A percentile compares a stretch with the other conserved stretches of the same genome.
Evolutionary conservation across 306 rosid species (phyloP).

Genomic region (Alnus rubra): DNA sequence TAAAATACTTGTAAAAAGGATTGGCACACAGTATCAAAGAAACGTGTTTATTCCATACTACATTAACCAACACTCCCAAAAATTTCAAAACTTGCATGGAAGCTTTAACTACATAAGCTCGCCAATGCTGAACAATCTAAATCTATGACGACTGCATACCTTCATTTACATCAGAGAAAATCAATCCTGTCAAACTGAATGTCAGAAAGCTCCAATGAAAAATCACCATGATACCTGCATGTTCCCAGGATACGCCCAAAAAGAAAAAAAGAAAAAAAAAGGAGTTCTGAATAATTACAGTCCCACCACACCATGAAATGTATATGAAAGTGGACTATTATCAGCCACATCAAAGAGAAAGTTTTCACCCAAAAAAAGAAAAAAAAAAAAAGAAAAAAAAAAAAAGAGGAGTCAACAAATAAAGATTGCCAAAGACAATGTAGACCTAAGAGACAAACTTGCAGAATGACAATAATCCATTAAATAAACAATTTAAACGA

Average conservation of each 20-base stretch:
- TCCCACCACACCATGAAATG: slow-evolving; percentile 72
- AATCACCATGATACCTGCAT: slow-evolving; percentile 81
- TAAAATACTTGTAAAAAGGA: slow-evolving; percentile 39
- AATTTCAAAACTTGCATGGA: slow-evolving; percentile 38
- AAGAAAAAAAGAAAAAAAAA: neutral
- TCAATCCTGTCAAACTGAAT: slow-evolving; percentile 68
- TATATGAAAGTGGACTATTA: slow-evolving; percentile 48
- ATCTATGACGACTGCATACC: slow-evolving; percentile 69
- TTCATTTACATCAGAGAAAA: slow-evolving; percentile 67
- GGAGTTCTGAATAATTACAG: slow-evolving; percentile 33
- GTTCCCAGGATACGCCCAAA: slow-evolving; percentile 46
- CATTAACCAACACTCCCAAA: slow-evolving; percentile 38
- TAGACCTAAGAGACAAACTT: slow-evolving; percentile 17
- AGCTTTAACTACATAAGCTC: slow-evolving; percentile 42
- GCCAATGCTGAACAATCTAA: slow-evolving; percentile 50
- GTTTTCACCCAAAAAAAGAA: neutral
- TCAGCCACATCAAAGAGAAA: slow-evolving; percentile 47
- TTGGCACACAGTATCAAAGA: slow-evolving; percentile 35
- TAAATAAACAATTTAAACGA: slow-evolving; percentile 22
- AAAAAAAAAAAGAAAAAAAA: slow-evolving; percentile 26
- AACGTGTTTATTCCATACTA: slow-evolving; percentile 31
- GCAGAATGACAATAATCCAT: slow-evolving; percentile 15
- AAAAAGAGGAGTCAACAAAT: slow-evolving; percentile 26
- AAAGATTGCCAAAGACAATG: slow-evolving; percentile 26
- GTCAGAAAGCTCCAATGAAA: slow-evolving; percentile 78